Base-by-base conservation (phyloP, 257 asterid genomes). In the Anisodus tanguticus region DNA sequence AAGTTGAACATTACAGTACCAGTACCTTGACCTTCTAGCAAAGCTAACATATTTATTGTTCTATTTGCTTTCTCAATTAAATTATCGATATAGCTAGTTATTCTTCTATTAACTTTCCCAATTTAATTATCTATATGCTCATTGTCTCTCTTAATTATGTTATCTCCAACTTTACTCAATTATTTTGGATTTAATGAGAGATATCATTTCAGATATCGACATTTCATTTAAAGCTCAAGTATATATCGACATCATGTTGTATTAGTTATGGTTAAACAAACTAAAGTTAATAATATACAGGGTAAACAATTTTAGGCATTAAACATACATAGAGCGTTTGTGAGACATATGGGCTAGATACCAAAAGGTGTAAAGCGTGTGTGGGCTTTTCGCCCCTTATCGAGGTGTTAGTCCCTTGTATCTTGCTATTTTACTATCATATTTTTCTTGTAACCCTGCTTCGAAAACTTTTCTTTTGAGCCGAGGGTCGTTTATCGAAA, bases 1-100 rank as follows among this genome's bases (percentile, higher is more conserved):
- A 45, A 9, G 80, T 71, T 71, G 80, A 71, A 71, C 59, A 71
- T 4, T 45, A 71, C 80, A 45, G 80, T 71, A 9, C 10, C 79
- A 45, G 17, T 71, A 71, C 26, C 26, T 22, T 22, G 26, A 22
- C 79, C 6, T 6, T 69, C 17, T 45, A 47, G 80, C 9, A n/a
- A 71, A 58, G 17, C 26, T 71, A 15, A n/a, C 39, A n/a, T 45
- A 71, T 45, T 70, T 70, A 70, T 39, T 22, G 26, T 22, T 22
- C 26, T 22, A 22, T 22, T 22, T 22, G 26, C 26, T 22, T 22
- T 22, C 26, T 22, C 26, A 22, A 22, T 22, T 22, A 22, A 22
- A 22, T 22, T 22, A 22, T 22, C 26, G 26, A 22, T 22, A 22
- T 22, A 22, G 26, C 26, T 22, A 22, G 26, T 22, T 22, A 22